Percentiles rank a stretch among this genome's conserved stretches.
phyloP scores from a whole-genome alignment of 441 rosid species.

The Manihot esculenta region DNA sequence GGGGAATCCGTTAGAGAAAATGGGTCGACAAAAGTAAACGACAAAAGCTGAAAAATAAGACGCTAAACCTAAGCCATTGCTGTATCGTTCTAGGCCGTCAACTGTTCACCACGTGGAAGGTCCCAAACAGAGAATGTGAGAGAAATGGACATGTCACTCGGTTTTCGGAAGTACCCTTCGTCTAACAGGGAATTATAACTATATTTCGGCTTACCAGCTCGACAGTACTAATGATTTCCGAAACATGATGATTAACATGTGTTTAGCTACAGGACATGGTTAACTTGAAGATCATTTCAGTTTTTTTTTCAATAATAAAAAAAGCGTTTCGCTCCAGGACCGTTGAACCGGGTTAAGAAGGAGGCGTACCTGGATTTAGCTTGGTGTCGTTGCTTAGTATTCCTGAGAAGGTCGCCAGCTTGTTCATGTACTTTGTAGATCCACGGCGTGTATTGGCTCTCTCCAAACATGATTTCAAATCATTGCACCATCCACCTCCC shows the following conservation, averaged over 20 bases:
- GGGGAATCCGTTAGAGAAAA: too few species aligned
- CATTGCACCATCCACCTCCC: constrained; percentile 99
- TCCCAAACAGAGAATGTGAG: constrained; percentile 19
- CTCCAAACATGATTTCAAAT: constrained; percentile 64
- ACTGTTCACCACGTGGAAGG: constrained; percentile 29
- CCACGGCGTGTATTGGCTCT: constrained; percentile 76
- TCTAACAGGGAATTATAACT: neutral
- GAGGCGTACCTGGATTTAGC: constrained; percentile 67
- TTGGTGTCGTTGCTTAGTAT: constrained; percentile 75
- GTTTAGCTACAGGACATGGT: too few species aligned
- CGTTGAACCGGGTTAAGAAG: neutral
- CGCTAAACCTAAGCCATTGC: constrained; percentile 6
- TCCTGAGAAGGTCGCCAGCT: constrained; percentile 68
- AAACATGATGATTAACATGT: neutral
- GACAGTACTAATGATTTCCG: constrained; percentile 6
- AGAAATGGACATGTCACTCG: constrained; percentile 22
- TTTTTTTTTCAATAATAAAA: too few species aligned
- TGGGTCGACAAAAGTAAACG: too few species aligned
- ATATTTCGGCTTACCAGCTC: neutral
- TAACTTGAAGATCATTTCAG: too few species aligned
- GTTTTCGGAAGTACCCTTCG: constrained; percentile 16
- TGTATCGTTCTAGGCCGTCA: constrained; percentile 19
- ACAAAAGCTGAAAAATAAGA: constrained; percentile 10
- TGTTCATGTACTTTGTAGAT: constrained; percentile 71
- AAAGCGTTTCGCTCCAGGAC: neutral